phyloP scores from a whole-genome alignment of 768 basidiomycete species.

The Kockovaella imperatae region DNA sequence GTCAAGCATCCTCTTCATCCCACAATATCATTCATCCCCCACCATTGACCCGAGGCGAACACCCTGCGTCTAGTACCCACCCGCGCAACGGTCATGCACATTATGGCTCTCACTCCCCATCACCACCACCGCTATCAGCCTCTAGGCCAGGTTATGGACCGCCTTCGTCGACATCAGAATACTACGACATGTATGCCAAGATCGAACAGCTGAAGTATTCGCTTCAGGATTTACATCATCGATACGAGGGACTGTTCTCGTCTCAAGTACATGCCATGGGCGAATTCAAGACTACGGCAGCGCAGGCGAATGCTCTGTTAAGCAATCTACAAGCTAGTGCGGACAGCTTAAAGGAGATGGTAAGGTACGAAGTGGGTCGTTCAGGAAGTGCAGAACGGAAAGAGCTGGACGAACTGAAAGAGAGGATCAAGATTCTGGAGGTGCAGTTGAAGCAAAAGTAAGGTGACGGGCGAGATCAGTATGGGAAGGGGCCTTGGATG shows the following conservation, averaged over 20 bases:
- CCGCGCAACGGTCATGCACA: neutral
- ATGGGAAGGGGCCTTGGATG: too few relatives aligned
- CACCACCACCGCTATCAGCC: neutral
- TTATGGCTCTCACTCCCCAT: neutral
- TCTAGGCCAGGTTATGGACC: neutral
- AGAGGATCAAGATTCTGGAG: slow-evolving; percentile 35
- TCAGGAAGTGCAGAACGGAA: slow-evolving; percentile 1
- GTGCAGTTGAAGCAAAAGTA: slow-evolving; percentile 4
- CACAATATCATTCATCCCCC: neutral
- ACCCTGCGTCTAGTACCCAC: slow-evolving; percentile 2
- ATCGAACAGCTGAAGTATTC: slow-evolving; percentile 16
- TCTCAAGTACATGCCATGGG: slow-evolving; percentile 14
- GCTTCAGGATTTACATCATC: slow-evolving; percentile 23
- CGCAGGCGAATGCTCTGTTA: slow-evolving; percentile 18
- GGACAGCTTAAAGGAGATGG: slow-evolving; percentile 37
- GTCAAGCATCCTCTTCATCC: too few relatives aligned
- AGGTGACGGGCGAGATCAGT: neutral
- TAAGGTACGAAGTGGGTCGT: slow-evolving; percentile 33
- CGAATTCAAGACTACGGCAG: slow-evolving; percentile 28
- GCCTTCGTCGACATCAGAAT: slow-evolving; percentile 2
- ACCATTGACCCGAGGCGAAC: slow-evolving; percentile 3
- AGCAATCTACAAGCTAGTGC: slow-evolving; percentile 26
- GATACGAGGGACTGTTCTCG: slow-evolving; percentile 18
- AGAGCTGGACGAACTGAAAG: slow-evolving; percentile 33
- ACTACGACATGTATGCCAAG: slow-evolving; percentile 28